These are phyloP conservation scores for Aeminium ludgeri DNA, from an alignment of 495 filamentous ascomycete genomes.

Conservation along the genomic window DNA sequence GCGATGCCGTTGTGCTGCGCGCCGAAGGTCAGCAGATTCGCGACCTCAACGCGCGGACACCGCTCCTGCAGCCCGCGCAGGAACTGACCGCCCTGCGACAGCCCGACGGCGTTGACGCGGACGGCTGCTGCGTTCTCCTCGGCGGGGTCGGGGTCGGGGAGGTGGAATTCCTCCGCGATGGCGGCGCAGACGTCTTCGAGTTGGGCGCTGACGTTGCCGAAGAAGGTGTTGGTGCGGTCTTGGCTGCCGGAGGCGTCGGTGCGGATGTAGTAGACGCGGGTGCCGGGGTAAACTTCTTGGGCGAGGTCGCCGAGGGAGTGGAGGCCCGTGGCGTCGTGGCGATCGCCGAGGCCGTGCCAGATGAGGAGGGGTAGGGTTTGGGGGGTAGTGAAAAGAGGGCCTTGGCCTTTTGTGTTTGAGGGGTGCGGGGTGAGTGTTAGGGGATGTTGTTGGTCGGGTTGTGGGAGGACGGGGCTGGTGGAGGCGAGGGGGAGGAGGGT, in stretches of 20 bases:
- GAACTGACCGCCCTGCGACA: slow-evolving; percentile 93
- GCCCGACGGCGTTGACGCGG: slow-evolving; percentile 60
- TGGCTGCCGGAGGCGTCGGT: slow-evolving; percentile 45
- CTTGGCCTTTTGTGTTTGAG: not conserved
- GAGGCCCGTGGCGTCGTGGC: slow-evolving; percentile 61
- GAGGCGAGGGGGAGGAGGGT: slow-evolving; percentile 6
- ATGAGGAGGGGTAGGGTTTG: slow-evolving; percentile 67
- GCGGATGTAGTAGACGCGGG: slow-evolving; percentile 65
- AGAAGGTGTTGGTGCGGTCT: slow-evolving; percentile 73
- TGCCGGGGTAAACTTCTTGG: slow-evolving; percentile 59
- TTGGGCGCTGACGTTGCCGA: slow-evolving; percentile 77
- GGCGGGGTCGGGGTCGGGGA: slow-evolving; percentile 42
- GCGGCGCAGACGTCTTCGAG: slow-evolving; percentile 63
- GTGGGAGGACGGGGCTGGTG: not conserved
- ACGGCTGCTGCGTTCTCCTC: not conserved
- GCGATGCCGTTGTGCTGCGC: slow-evolving; percentile 87
- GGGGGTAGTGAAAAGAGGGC: slow-evolving; percentile 2
- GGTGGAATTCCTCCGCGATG: slow-evolving; percentile 57
- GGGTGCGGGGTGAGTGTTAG: not conserved
- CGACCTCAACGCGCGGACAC: slow-evolving; percentile 55
- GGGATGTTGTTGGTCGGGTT: not conserved
- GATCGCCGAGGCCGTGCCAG: slow-evolving; percentile 77
- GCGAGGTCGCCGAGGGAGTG: slow-evolving; percentile 47
- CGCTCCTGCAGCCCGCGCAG: slow-evolving; percentile 82
- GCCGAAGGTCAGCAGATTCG: slow-evolving; percentile 78